Conservation (phyloP, 352 stramenopile species). For the Pythium chondricola region DNA sequence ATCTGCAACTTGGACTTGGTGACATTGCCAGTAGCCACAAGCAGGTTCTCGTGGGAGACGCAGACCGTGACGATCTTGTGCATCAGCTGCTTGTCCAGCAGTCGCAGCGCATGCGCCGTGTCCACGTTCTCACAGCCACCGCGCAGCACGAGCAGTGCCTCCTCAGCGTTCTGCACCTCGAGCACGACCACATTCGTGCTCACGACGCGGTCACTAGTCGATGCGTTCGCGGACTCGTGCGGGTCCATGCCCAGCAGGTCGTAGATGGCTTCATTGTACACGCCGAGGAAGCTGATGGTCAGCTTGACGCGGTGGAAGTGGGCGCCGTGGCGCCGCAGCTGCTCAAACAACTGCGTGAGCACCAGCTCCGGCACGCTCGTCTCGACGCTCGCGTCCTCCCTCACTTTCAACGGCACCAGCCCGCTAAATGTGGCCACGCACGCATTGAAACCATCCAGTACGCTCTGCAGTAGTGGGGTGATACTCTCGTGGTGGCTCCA, state of each 20-base stretch:
- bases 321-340: slow-evolving; percentile 23
- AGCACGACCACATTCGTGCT: slow-evolving; percentile 48
- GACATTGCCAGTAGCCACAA: slow-evolving; percentile 15
- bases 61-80: slow-evolving; percentile 67
- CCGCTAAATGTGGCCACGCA: slow-evolving; percentile 61
- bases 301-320: slow-evolving; percentile 47
- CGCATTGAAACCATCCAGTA: slow-evolving; percentile 59
- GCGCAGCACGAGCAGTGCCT: slow-evolving; percentile 52
- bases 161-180: slow-evolving; percentile 55
- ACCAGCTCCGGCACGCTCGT: slow-evolving; percentile 34
- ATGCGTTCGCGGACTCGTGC: slow-evolving; percentile 2
- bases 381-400: not conserved
- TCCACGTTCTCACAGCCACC: slow-evolving; percentile 45
- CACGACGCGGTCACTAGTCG: slow-evolving; percentile 7
- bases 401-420: slow-evolving; percentile 20
- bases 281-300: slow-evolving; percentile 84
- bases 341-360: slow-evolving; percentile 43
- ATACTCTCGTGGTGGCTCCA: slow-evolving; percentile 58
- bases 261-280: slow-evolving; percentile 94
- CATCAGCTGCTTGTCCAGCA: slow-evolving; percentile 29
- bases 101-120: slow-evolving; percentile 12
- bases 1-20: slow-evolving; percentile 71
- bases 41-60: slow-evolving; percentile 45
- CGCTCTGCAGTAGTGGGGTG: slow-evolving; percentile 51
- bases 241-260: slow-evolving; percentile 85